A percentile compares a stretch with the other conserved stretches of the same genome.
Evolutionary conservation across 441 rosid genomes (phyloP).

Genomic region (Corymbia citriodora): DNA sequence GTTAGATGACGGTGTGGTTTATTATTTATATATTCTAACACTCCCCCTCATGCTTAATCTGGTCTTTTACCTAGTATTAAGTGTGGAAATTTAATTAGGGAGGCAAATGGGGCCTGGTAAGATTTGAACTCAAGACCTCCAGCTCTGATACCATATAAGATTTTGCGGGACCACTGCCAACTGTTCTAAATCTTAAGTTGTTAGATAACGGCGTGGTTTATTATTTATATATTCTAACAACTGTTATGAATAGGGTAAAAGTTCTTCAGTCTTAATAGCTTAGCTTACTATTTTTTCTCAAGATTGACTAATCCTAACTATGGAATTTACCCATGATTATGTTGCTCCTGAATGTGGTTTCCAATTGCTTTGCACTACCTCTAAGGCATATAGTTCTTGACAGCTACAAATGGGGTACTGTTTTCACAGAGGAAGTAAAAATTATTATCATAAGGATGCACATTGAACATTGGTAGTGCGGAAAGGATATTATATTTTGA

Average conservation of each 20-base stretch:
- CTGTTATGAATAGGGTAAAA: background rate
- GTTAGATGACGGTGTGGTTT: too few species aligned
- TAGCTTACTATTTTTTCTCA: background rate
- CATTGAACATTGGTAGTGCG: background rate
- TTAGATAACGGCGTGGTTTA: too few species aligned
- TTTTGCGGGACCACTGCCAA: too few species aligned
- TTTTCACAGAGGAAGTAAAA: background rate
- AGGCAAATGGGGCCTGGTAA: too few species aligned
- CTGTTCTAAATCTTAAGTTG: too few species aligned
- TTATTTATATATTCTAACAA: too few species aligned
- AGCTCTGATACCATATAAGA: too few species aligned
- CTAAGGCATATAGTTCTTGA: background rate
- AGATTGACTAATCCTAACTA: background rate
- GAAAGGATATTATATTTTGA: background rate
- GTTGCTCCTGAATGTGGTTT: background rate
- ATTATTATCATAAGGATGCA: background rate
- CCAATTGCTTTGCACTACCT: background rate
- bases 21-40: too few species aligned
- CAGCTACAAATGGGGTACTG: background rate
- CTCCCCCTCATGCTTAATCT: too few species aligned
- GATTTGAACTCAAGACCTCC: too few species aligned
- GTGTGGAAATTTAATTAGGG: too few species aligned
- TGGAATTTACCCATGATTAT: background rate
- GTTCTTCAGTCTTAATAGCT: background rate
- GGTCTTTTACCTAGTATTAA: too few species aligned